Base-by-base conservation (phyloP, 2,329 filamentous ascomycete species). In the Exserohilum turcica region DNA sequence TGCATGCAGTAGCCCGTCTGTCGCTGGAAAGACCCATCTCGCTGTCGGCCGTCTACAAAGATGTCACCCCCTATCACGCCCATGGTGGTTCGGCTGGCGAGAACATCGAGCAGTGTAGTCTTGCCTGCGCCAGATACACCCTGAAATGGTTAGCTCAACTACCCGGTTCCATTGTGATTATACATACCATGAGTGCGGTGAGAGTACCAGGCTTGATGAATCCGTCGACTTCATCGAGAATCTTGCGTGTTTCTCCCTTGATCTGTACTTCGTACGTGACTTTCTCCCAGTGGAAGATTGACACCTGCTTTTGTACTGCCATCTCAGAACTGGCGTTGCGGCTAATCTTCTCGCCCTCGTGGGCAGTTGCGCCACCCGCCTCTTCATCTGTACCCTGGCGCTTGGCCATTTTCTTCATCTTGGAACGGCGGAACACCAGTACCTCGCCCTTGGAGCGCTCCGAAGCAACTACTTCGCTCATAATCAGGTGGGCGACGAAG, bases 161-260 rank as follows among this genome's bases (percentile, higher is more conserved):
- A 91, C 91, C 92, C 91, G 48, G 95, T 90, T 88, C 89, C 95
- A 21, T 31, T 31, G 91, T 91, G 67, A 92, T 88, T 12, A 95
- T 19, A 27, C 47, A 35, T 61, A 66, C 89, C 71, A 72, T 71
- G 0, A 71, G 59, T 5, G 68, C 66, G 1, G 67, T 70, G 18
- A 84, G 70, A 1, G 77, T 81, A 2, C 82, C 82, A 2, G 82
- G 82, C 57, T 81, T 82, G 5, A 84, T 80, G 76, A 76, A 85
- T 4, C 75, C 83, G 24, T 75, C 76, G 4, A 85, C 79, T 42
- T 80, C 65, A 47, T 85, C 80, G 3, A 86, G 68, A 12, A 86
- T 72, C 40, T 76, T 70, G 16, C 80, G 74, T 0, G 74, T 68
- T 38, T 78, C 78, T 16, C 76, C 77, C 63, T 67, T 65, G 52